Conservation (phyloP, 208 protist species). For the Phytomonas serpens region DNA sequence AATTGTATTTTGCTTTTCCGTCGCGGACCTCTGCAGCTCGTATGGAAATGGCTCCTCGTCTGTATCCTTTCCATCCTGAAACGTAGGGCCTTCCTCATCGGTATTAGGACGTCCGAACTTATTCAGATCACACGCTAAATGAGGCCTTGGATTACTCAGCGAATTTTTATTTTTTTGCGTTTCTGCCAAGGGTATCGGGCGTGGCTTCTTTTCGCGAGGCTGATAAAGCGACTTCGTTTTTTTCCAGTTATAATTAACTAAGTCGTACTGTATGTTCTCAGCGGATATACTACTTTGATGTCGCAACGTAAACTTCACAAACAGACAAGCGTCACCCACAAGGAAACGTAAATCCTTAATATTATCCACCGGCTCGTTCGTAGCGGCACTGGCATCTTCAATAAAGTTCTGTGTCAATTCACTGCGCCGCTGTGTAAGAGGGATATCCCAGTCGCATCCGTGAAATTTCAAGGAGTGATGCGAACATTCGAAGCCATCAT, state of each 20-base stretch:
- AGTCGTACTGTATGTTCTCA: constrained; percentile 38
- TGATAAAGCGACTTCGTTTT: constrained; percentile 46
- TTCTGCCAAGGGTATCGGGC: constrained; percentile 1
- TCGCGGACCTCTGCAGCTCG: constrained; percentile 28
- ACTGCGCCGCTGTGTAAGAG: constrained; percentile 39
- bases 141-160: not conserved
- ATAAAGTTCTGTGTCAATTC: constrained; percentile 48
- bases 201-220: constrained; percentile 31
- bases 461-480: constrained; percentile 62
- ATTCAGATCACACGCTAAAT: constrained; percentile 26
- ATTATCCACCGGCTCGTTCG: constrained; percentile 32
- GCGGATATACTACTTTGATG: constrained; percentile 33
- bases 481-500: constrained; percentile 48
- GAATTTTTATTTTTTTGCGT: not conserved
- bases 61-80: constrained; percentile 34
- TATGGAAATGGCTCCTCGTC: constrained; percentile 42
- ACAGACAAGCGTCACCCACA: constrained; percentile 27
- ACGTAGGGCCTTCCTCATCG: constrained; percentile 35
- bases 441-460: constrained; percentile 60
- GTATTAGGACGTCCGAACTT: constrained; percentile 42
- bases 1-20: constrained; percentile 12
- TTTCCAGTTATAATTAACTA: constrained; percentile 27
- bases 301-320: constrained; percentile 49
- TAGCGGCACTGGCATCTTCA: constrained; percentile 32
- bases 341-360: constrained; percentile 57